Percentiles rank a stretch among this genome's conserved stretches.
These are phyloP conservation scores for Oldenlandia corymbosa DNA, from an alignment of 257 asterid genomes.

Conservation along the genomic window DNA sequence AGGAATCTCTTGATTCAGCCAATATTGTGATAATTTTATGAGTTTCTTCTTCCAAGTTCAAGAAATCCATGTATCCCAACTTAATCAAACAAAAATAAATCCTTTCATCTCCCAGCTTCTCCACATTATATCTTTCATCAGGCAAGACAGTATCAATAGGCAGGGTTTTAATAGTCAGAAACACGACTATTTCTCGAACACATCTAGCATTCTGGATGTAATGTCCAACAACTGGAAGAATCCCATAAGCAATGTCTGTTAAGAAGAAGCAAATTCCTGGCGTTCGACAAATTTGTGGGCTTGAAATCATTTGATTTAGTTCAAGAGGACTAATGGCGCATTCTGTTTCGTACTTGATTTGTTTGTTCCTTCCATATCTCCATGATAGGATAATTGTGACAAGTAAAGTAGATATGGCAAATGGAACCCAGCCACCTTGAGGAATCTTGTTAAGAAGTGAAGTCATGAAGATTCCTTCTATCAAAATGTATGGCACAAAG, in stretches of 20 bases:
- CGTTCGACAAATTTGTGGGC: constrained; percentile 24
- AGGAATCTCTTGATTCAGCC: constrained; percentile 22
- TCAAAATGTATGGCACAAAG: constrained; percentile 45
- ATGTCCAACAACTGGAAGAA: constrained; percentile 56
- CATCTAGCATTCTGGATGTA: constrained; percentile 49
- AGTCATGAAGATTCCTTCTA: constrained; percentile 58
- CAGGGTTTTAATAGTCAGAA: constrained; percentile 42
- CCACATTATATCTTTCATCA: constrained; percentile 38
- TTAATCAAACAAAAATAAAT: constrained; percentile 50
- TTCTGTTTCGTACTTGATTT: constrained; percentile 39
- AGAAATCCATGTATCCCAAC: constrained; percentile 48
- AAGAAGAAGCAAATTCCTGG: constrained; percentile 61
- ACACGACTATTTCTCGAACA: constrained; percentile 39
- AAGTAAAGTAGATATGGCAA: constrained; percentile 51
- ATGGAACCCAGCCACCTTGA: constrained; percentile 81
- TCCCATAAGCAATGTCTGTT: constrained; percentile 45
- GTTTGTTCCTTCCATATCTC: constrained; percentile 58
- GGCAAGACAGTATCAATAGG: constrained; percentile 32
- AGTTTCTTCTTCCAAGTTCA: constrained; percentile 34
- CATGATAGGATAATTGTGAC: constrained; percentile 50
- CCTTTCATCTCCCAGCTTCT: constrained; percentile 42
- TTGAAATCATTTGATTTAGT: constrained; percentile 34
- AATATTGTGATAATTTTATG: constrained; percentile 27
- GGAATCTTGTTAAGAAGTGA: constrained; percentile 62
- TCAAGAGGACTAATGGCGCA: constrained; percentile 41